These are phyloP conservation scores for Cadophora malorum DNA, from an alignment of 2,329 filamentous ascomycete species.

Conservation along the genomic window DNA sequence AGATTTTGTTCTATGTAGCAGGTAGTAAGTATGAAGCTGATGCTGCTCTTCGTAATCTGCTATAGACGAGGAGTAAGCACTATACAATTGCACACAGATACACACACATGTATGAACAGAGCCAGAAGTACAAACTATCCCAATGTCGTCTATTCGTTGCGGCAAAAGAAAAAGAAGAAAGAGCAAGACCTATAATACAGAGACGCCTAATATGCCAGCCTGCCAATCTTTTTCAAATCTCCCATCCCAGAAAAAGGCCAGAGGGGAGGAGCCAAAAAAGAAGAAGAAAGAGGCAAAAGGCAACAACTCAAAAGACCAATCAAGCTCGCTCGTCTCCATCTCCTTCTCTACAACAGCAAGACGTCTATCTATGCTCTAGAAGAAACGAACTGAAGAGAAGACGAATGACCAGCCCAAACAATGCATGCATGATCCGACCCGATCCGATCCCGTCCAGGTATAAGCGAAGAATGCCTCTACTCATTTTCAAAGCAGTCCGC, in stretches of 20 bases:
- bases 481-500: slow-evolving; percentile 24
- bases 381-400: slow-evolving; percentile 25
- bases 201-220: slow-evolving; percentile 27
- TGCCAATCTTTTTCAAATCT: slow-evolving; percentile 7
- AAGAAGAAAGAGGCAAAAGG: neutral
- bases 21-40: too few species aligned
- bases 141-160: slow-evolving; percentile 33
- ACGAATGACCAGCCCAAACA: slow-evolving; percentile 37
- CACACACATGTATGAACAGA: neutral
- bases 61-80: too few species aligned
- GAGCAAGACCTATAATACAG: slow-evolving; percentile 39
- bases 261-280: neutral
- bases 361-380: slow-evolving; percentile 42
- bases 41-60: too few species aligned
- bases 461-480: slow-evolving; percentile 24
- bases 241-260: slow-evolving; percentile 4
- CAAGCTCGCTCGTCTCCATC: slow-evolving; percentile 21
- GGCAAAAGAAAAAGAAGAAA: slow-evolving; percentile 22
- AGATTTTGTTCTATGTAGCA: too few species aligned
- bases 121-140: slow-evolving; percentile 9
- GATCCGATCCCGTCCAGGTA: slow-evolving; percentile 21
- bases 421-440: slow-evolving; percentile 32
- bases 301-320: slow-evolving; percentile 18
- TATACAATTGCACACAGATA: too few species aligned
- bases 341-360: slow-evolving; percentile 24